Conservation (phyloP, 495 filamentous ascomycete genomes). For the Xylaria sp. region DNA sequence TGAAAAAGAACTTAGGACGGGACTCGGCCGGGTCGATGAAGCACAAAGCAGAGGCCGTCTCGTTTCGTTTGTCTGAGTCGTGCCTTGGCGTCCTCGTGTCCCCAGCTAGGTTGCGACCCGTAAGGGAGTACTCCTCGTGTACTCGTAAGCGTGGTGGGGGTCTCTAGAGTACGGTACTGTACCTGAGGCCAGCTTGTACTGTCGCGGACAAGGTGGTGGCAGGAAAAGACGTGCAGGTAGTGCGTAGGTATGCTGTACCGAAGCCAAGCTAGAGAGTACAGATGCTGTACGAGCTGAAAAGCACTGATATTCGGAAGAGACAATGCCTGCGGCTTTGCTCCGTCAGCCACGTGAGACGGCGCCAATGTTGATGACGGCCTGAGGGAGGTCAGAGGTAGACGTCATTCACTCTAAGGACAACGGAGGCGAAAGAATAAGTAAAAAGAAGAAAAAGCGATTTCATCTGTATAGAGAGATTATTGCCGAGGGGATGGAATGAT, state of each 20-base stretch:
- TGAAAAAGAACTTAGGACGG: background rate
- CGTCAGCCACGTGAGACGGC: constrained; percentile 26
- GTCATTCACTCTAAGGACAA: background rate
- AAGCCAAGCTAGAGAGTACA: constrained; percentile 16
- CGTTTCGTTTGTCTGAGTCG: constrained; percentile 22
- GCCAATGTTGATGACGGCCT: constrained; percentile 4
- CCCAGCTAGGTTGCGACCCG: background rate
- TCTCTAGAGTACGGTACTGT: background rate
- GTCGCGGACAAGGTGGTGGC: constrained; percentile 19
- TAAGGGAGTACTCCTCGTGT: constrained; percentile 18
- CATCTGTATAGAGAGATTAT: background rate
- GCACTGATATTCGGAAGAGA: constrained; percentile 9
- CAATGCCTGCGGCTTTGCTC: constrained; percentile 17
- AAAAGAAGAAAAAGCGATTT: background rate
- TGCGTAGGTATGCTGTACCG: constrained; percentile 11
- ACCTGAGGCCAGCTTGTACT: constrained; percentile 6
- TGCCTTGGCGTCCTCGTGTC: constrained; percentile 19
- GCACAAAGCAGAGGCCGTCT: background rate
- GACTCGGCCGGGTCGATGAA: constrained; percentile 5
- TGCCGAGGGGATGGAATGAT: constrained; percentile 19
- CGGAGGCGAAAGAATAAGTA: background rate
- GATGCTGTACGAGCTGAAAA: constrained; percentile 24
- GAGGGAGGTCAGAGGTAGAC: background rate
- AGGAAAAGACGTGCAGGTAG: constrained; percentile 12
- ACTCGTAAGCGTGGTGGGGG: constrained; percentile 21